Evolutionary conservation across 2,329 filamentous ascomycete genomes (phyloP).

Genomic region (Trichoderma hamatum): DNA sequence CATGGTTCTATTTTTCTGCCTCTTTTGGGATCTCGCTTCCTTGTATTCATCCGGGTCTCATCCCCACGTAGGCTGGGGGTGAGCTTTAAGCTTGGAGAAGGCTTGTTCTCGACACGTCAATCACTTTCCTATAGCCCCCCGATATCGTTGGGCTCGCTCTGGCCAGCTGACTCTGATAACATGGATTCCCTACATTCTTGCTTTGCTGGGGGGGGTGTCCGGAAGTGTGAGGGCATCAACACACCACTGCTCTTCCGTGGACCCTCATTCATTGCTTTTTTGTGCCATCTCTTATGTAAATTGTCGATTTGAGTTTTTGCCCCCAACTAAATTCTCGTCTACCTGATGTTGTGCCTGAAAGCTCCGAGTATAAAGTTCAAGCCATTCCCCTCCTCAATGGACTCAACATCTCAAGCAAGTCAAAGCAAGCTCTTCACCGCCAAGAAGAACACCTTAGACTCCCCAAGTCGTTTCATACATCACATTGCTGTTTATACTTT

Average conservation of each 20-base stretch:
- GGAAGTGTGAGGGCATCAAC: background rate
- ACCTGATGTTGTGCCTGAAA: background rate
- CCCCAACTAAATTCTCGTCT: background rate
- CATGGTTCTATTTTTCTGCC: background rate
- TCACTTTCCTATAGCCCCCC: background rate
- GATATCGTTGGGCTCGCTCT: constrained; percentile 25
- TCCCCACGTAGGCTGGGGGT: constrained; percentile 26
- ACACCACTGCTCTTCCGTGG: background rate
- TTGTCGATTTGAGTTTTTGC: background rate
- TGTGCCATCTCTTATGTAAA: background rate
- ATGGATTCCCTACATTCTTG: constrained; percentile 12
- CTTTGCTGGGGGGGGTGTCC: background rate
- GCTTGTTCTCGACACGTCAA: constrained; percentile 29
- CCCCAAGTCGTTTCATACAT: background rate
- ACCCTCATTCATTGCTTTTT: background rate
- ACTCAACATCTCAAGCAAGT: background rate
- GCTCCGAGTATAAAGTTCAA: constrained; percentile 25
- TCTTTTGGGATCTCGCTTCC: background rate
- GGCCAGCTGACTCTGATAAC: constrained; percentile 22
- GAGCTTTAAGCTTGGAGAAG: constrained; percentile 12
- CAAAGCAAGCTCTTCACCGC: background rate
- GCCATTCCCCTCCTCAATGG: background rate
- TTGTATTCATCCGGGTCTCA: background rate
- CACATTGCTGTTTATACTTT: background rate
- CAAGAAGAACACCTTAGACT: background rate